Evolutionary conservation across 2,329 filamentous ascomycete genomes (phyloP).

Genomic region (Hymenoscyphus scutula): DNA sequence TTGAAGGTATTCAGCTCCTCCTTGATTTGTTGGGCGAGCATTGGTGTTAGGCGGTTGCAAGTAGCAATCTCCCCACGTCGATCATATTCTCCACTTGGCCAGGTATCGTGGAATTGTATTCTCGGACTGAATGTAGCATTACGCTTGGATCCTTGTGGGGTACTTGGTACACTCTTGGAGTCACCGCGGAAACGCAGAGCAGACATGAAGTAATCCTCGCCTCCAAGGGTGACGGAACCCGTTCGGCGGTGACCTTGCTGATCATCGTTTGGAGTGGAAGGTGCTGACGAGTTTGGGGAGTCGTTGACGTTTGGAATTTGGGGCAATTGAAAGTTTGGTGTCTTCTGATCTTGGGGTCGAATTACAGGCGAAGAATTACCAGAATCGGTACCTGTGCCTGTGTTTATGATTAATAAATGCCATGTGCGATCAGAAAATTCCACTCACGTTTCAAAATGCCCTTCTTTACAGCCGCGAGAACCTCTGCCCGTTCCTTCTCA

Average conservation of each 20-base stretch:
- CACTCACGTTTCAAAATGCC: conserved; percentile 87
- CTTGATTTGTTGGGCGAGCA: conserved; percentile 98
- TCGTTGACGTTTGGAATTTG: conserved; percentile 65
- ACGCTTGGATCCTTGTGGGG: conserved; percentile 64
- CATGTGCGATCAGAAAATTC: neutral
- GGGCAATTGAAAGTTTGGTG: conserved; percentile 55
- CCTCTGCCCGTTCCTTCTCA: conserved; percentile 85
- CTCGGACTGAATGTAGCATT: conserved; percentile 82
- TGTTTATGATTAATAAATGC: conserved; percentile 35
- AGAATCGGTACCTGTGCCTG: conserved; percentile 45
- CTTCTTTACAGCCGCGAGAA: conserved; percentile 88
- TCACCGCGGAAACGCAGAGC: conserved; percentile 71
- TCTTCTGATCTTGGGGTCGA: conserved; percentile 55
- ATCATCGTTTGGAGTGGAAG: conserved; percentile 84
- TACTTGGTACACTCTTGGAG: conserved; percentile 76
- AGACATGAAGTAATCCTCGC: conserved; percentile 87
- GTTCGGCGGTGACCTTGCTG: conserved; percentile 62
- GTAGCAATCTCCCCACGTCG: conserved; percentile 94
- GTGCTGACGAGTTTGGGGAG: conserved; percentile 80
- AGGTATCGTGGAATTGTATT: conserved; percentile 94
- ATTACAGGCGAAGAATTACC: conserved; percentile 68
- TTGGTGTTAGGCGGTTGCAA: conserved; percentile 94
- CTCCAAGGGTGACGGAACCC: conserved; percentile 67
- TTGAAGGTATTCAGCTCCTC: conserved; percentile 99
- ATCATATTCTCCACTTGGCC: conserved; percentile 94